phyloP scores from a whole-genome alignment of 1,139 yeast species.

The Debaryomyces coudertii region DNA sequence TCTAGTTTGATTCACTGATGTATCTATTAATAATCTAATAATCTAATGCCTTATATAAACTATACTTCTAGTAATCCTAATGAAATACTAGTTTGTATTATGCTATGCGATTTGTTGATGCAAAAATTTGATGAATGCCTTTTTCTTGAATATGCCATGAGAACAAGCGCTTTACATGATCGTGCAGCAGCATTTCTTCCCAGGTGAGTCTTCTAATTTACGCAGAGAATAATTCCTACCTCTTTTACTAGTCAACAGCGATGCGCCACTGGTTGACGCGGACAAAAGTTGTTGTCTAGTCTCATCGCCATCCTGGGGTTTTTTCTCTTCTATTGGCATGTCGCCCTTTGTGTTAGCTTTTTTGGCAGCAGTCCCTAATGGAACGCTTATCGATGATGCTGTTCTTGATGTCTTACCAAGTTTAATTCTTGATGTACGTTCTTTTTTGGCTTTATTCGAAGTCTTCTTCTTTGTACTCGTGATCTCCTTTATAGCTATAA shows the following conservation, averaged over 20 bases:
- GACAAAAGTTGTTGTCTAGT: background rate
- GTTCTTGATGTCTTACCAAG: background rate
- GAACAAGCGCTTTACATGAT: background rate
- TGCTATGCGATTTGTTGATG: background rate
- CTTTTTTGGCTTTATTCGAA: background rate
- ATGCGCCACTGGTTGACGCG: background rate
- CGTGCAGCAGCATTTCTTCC: background rate
- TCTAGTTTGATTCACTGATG: background rate
- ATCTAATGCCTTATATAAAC: background rate
- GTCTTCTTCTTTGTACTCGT: background rate
- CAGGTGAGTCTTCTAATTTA: background rate
- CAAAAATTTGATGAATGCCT: background rate
- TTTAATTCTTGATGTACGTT: background rate
- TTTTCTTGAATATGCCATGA: background rate
- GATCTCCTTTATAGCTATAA: conserved; percentile 4
- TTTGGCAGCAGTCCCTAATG: background rate
- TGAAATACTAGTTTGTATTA: background rate
- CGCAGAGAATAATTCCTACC: background rate
- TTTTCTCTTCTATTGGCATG: background rate
- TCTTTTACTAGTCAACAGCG: background rate
- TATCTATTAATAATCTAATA: background rate
- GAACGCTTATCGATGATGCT: background rate
- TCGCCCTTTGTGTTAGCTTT: background rate
- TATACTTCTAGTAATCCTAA: background rate
- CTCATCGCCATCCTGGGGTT: background rate